Evolutionary conservation across 2,329 filamentous ascomycete species (phyloP).

Genomic region (Pseudofabraea citricarpa): DNA sequence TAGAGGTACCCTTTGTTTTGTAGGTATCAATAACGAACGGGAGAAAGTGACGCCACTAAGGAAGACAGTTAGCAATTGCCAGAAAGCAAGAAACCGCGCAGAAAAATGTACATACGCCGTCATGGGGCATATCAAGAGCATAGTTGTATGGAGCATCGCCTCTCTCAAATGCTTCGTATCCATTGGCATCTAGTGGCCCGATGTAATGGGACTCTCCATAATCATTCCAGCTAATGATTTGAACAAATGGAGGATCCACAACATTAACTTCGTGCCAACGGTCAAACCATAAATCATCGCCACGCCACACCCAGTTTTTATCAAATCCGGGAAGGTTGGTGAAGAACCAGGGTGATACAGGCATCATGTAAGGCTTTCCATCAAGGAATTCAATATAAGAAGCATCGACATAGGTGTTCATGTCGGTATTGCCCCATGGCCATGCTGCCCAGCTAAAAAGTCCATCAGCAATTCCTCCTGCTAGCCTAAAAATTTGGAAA

Average conservation of each 20-base stretch:
- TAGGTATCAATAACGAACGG: background rate
- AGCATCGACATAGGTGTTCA: slow-evolving; percentile 2
- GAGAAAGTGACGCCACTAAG: background rate
- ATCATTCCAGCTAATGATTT: slow-evolving; percentile 40
- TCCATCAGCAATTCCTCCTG: slow-evolving; percentile 19
- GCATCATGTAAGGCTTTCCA: slow-evolving; percentile 19
- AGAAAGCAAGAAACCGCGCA: background rate
- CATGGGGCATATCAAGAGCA: slow-evolving; percentile 40
- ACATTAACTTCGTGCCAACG: slow-evolving; percentile 45
- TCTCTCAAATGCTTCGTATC: background rate
- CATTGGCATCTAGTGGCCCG: slow-evolving; percentile 33
- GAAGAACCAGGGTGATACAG: slow-evolving; percentile 50
- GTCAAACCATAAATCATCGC: slow-evolving; percentile 53
- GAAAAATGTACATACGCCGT: slow-evolving; percentile 29
- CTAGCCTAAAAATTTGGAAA: background rate
- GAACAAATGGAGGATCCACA: slow-evolving; percentile 37
- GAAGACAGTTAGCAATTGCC: background rate
- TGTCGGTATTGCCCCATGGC: slow-evolving; percentile 16
- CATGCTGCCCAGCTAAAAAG: slow-evolving; percentile 34
- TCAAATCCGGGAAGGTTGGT: slow-evolving; percentile 38
- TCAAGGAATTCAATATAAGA: slow-evolving; percentile 2
- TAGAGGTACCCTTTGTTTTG: background rate
- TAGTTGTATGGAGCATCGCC: slow-evolving; percentile 35
- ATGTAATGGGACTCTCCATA: slow-evolving; percentile 46
- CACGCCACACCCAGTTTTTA: slow-evolving; percentile 56